A percentile compares a stretch with the other conserved stretches of the same genome.
These are phyloP conservation scores for Trametes maxima DNA, from an alignment of 768 basidiomycete genomes.

Conservation along the genomic window DNA sequence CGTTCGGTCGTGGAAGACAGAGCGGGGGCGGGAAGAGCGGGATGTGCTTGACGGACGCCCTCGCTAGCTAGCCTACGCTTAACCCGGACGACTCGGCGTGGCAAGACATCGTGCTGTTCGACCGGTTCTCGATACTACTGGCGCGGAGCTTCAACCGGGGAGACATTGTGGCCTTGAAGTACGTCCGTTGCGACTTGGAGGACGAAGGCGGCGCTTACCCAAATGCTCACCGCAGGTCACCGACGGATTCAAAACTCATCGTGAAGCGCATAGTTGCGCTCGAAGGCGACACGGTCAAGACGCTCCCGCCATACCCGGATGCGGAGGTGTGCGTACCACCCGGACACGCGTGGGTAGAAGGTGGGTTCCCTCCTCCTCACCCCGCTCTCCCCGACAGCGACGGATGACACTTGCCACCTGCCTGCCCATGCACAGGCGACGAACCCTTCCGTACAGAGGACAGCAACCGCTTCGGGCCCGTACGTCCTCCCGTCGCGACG, in stretches of 20 bases:
- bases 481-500: slow-evolving; percentile 35
- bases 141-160: slow-evolving; percentile 47
- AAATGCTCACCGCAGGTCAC: slow-evolving; percentile 48
- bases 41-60: neutral
- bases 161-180: slow-evolving; percentile 71
- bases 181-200: slow-evolving; percentile 17
- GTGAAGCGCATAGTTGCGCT: slow-evolving; percentile 70
- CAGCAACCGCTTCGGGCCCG: slow-evolving; percentile 74
- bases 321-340: slow-evolving; percentile 54
- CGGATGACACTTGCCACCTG: no score
- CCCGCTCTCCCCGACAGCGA: neutral
- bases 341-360: slow-evolving; percentile 79
- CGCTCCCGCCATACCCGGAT: slow-evolving; percentile 69
- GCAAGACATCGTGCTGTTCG: slow-evolving; percentile 67
- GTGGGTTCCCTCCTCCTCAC: slow-evolving; percentile 36
- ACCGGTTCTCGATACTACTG: slow-evolving; percentile 47
- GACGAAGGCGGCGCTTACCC: no score
- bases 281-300: slow-evolving; percentile 62
- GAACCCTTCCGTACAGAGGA: slow-evolving; percentile 68
- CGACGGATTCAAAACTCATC: slow-evolving; percentile 50
- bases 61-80: slow-evolving; percentile 64
- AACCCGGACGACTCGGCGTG: slow-evolving; percentile 68
- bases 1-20: neutral
- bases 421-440: slow-evolving; percentile 47
- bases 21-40: neutral